Conservation (phyloP, 2,329 filamentous ascomycete genomes). For the Monosporascus sp. region DNA sequence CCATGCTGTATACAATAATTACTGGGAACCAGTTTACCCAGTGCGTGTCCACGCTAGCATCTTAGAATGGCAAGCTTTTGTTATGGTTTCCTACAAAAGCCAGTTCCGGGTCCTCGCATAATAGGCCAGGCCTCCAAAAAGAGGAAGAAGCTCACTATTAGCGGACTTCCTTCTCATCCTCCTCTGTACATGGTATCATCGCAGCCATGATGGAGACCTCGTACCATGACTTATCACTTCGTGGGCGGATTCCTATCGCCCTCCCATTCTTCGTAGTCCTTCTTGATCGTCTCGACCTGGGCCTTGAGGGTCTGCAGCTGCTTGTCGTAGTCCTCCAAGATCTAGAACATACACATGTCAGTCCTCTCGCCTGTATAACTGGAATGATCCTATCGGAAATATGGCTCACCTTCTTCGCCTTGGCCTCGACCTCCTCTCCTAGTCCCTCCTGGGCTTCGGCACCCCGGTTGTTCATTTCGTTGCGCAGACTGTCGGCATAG, state of each 20-base stretch:
- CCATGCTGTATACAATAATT: too few relatives aligned
- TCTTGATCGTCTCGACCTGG: constrained; percentile 59
- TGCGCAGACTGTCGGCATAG: constrained; percentile 65
- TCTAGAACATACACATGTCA: constrained; percentile 37
- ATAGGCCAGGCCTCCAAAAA: not conserved
- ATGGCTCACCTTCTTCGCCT: constrained; percentile 64
- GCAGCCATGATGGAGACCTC: not conserved
- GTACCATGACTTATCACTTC: constrained; percentile 13
- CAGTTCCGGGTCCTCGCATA: not conserved
- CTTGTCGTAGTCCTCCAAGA: constrained; percentile 76
- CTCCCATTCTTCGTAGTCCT: constrained; percentile 53
- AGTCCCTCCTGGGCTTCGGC: constrained; percentile 51
- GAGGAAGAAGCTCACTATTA: not conserved
- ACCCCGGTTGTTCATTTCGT: constrained; percentile 66
- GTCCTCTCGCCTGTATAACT: not conserved
- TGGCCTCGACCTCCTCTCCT: constrained; percentile 64
- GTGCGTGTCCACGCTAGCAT: not conserved
- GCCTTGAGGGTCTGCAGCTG: constrained; percentile 72
- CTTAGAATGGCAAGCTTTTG: not conserved
- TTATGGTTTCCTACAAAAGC: not conserved
- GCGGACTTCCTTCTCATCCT: not conserved
- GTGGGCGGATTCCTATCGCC: constrained; percentile 39
- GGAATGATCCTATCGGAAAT: not conserved
- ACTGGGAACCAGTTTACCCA: too few relatives aligned
- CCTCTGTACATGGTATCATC: not conserved